Evolutionary conservation across 495 filamentous ascomycete species (phyloP).

Genomic region (Penicillium daleae): DNA sequence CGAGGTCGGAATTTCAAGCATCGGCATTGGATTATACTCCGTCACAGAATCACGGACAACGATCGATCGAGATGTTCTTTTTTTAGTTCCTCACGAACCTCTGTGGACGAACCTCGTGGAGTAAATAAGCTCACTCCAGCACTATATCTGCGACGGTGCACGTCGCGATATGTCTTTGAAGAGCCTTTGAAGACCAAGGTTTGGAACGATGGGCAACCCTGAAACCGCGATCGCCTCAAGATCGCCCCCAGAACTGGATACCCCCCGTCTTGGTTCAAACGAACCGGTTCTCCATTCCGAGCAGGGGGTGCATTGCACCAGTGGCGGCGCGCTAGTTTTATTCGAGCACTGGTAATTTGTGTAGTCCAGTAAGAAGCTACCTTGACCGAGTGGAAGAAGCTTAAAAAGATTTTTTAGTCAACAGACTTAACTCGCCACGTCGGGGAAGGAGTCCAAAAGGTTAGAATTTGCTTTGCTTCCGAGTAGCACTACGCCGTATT

Average conservation of each 20-base stretch:
- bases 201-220: slow-evolving; percentile 7
- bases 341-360: slow-evolving; percentile 22
- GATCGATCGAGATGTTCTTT: slow-evolving; percentile 2
- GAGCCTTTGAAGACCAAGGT: background rate
- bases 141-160: slow-evolving; percentile 21
- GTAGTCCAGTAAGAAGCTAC: slow-evolving; percentile 10
- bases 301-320: slow-evolving; percentile 6
- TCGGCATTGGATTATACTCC: slow-evolving; percentile 2
- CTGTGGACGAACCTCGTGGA: background rate
- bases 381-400: slow-evolving; percentile 14
- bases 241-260: slow-evolving; percentile 3
- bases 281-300: slow-evolving; percentile 27
- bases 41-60: background rate
- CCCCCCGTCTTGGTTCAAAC: slow-evolving; percentile 15
- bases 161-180: slow-evolving; percentile 19
- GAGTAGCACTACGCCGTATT: slow-evolving; percentile 20
- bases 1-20: background rate
- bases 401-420: slow-evolving; percentile 17
- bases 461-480: slow-evolving; percentile 11
- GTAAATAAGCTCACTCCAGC: slow-evolving; percentile 17
- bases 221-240: slow-evolving; percentile 33
- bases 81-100: slow-evolving; percentile 7
- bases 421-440: background rate
- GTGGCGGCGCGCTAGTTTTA: slow-evolving; percentile 18
- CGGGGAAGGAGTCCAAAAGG: background rate